Conservation (phyloP, 768 basidiomycete genomes). For the Russula olivacea region DNA sequence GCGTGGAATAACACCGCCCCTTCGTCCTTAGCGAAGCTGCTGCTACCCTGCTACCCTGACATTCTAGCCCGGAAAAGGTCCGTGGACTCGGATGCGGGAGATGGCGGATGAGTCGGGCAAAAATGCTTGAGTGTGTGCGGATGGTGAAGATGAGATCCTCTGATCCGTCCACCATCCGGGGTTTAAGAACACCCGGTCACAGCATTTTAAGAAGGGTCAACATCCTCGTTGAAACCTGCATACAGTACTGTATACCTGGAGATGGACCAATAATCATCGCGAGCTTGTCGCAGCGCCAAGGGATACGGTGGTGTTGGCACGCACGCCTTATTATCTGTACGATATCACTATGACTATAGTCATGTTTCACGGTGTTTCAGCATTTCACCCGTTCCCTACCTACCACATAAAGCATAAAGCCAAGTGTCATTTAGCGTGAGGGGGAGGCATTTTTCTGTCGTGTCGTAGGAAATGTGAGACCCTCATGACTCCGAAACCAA, state of each 20-base stretch:
- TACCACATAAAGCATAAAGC: conserved; percentile 13
- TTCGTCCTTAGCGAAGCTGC: conserved; percentile 40
- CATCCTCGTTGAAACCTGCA: conserved; percentile 23
- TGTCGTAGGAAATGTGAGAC: neutral
- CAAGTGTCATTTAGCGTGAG: neutral
- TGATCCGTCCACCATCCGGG: conserved; percentile 80
- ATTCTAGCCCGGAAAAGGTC: neutral
- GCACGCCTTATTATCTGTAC: conserved; percentile 6
- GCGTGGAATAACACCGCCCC: conserved; percentile 45
- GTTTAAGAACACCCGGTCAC: conserved; percentile 40
- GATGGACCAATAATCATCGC: conserved; percentile 8
- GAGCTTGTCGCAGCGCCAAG: conserved; percentile 10
- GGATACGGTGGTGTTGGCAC: conserved; percentile 6
- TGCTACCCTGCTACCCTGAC: conserved; percentile 52
- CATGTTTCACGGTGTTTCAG: neutral
- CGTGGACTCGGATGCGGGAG: conserved; percentile 48
- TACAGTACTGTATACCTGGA: conserved; percentile 1
- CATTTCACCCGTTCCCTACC: conserved; percentile 1
- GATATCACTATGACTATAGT: conserved; percentile 2
- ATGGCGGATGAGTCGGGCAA: conserved; percentile 64
- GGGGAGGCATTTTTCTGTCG: neutral
- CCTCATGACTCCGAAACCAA: neutral
- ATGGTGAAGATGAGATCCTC: conserved; percentile 72
- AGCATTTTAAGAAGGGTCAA: conserved; percentile 12
- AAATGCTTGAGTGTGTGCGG: conserved; percentile 46